Conservation (phyloP, 2,329 filamentous ascomycete genomes). For the Monosporascus ibericus region DNA sequence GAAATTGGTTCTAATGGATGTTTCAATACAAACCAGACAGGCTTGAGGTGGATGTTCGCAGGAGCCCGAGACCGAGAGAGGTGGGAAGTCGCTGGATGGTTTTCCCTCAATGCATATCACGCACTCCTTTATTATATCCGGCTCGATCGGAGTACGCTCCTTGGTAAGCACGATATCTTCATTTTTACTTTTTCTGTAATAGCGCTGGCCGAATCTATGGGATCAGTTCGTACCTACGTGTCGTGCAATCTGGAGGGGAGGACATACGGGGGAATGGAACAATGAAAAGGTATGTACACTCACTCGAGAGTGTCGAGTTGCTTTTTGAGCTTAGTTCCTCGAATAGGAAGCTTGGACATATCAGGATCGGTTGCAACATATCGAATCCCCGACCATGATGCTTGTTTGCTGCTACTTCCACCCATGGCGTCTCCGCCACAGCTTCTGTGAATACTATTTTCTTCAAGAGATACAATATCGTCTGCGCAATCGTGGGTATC, state of each 20-base stretch:
- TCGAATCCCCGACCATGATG: background rate
- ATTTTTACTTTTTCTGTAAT: background rate
- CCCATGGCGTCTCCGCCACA: background rate
- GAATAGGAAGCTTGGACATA: background rate
- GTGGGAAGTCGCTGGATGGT: slow-evolving; percentile 1
- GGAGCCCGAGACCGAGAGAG: background rate
- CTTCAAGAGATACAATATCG: background rate
- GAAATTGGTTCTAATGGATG: slow-evolving; percentile 2
- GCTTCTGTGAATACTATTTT: no score
- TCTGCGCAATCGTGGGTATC: background rate
- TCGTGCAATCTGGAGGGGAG: background rate
- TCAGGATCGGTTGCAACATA: background rate
- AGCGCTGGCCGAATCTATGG: background rate
- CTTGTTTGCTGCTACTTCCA: background rate
- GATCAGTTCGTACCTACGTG: background rate
- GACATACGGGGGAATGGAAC: background rate
- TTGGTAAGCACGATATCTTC: background rate
- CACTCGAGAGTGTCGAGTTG: background rate
- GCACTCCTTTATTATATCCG: background rate
- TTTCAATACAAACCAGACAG: slow-evolving; percentile 2
- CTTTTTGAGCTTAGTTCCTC: background rate
- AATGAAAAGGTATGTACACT: background rate
- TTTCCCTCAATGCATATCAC: slow-evolving; percentile 1
- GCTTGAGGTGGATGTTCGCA: slow-evolving; percentile 1
- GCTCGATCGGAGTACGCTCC: background rate